Evolutionary conservation across 1,139 yeast species (phyloP), one percentile per base, ranked within the genome.

Genomic region (Blastobotrys petasosporus): DNA sequence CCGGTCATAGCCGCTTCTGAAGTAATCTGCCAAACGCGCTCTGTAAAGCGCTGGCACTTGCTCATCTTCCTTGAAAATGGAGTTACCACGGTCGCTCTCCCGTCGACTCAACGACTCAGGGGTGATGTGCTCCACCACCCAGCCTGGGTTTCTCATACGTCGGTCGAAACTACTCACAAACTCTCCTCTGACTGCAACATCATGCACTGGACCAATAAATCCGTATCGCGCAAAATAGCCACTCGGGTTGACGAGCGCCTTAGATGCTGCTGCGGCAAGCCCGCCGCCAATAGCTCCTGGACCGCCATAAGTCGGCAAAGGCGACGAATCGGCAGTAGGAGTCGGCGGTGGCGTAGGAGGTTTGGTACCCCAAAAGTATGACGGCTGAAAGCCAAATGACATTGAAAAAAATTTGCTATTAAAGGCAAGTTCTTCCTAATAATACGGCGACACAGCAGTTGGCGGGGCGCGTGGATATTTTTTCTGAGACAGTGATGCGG

Each of bases 1-100:
- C 54, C 98, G 72, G 63, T 92, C 99, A 65, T 86, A 92, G 1
- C 99, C 99, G 42, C 94, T 82, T 54, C 97, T 77, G 71, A 90
- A 90, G 64, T 84, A 92, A 66, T 94, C 97, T 52, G 82, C 74
- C 50, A 92, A 71, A 48, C 75, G 72, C 2, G 82, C 88, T 55
- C 97, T 74, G 64, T 86, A 92, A 58, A 73, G 75, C 32, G 68
- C 67, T 0, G 98, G 98, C 33, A 94, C 77, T n/a, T 65, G 60
- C 61, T 85, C 94, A 62, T 94, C 97, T 71, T 92, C 97, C 58
- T 72, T 79, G 68, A 92, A 92, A 4, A 83, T 75, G 3, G 95
- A 82, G 55, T 81, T 80, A 61, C 82, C 82, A 40, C 98, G 75
- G 61, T 90, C 92, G 1, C 76, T 76, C 13, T 62, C 69, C 15